Evolutionary conservation across 495 filamentous ascomycete genomes (phyloP), one percentile per base, ranked within the genome.

Genomic region (Pseudomonodictys pantanalensis): DNA sequence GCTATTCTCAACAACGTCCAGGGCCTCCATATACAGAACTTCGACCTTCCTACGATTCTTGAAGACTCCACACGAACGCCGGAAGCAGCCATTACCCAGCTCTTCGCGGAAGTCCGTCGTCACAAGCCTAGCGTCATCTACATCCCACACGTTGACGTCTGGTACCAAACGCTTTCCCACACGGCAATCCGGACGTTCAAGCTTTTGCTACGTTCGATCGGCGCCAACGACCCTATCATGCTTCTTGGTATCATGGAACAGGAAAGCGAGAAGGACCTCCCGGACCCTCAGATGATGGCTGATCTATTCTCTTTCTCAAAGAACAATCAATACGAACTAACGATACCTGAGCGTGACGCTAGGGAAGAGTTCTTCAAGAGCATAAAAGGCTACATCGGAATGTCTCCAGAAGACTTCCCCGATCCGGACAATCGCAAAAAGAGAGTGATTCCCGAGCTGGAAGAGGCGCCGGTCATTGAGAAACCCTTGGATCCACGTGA

Each of bases 111-210:
- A 75, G 89, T 95, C 12, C 89, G 89, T 68, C 83, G 92, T 38
- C 91, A 96, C 64, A 97, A 95, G 72, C 93, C 95, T 8, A 92
- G 91, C 73, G 89, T 98, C 22, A 95, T 98, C 55, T 97, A 88
- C 75, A 87, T 98, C 45, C 93, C 95, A 0, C 85, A 88, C 61
- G 82, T 97, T 59, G 89, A 97, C 44, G 76, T 83, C 29, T 98
- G 95, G 95, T 90, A 87, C 65, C 72, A 78, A 8, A 90, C 84
- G 23, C 73, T 96, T 11, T 75, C 77, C n/a, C 78, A 78, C 3
- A 62, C 82, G 23, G 82, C 86, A 3, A 81, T 96, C 53, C 84
- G 84, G 10, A 91, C 89, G 0, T 96, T 98, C 71, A 75, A 82
- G 47, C 84, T 85, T 18, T 79, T 97, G 62, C 73, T 98, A 11